Base-by-base conservation (phyloP, 768 basidiomycete species). In the Boletus sp. region DNA sequence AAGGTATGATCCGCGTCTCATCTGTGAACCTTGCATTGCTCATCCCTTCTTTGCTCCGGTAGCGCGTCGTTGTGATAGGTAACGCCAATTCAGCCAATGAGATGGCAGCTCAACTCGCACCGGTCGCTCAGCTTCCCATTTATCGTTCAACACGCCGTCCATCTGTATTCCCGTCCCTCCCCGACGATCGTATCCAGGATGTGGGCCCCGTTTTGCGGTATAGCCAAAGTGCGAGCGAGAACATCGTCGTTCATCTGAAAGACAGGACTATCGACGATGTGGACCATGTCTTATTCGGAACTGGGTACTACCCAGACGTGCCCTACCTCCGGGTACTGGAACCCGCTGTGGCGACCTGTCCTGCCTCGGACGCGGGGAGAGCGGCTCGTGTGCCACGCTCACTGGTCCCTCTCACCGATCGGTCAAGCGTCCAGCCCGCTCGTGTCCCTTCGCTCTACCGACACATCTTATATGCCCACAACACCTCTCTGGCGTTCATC, bases 11-110 rank as follows among this genome's bases (percentile, higher is more conserved):
- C 32, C 1, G 5, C 13, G 23, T 39, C 30, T 35, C 17, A 8
- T 9, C 35, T 3, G n/a, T n/a, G 17, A 8, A 14, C 14, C 13
- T 21, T 35, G 23, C 13, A 34, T 37, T 25, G 34, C 30, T 56
- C 8, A 44, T 11, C 14, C 15, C n/a, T 34, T 41, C 5, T 45
- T n/a, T 7, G 6, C 7, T 35, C 14, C 14, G 5, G 5, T 43
- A 82, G 81, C 73, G 74, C 17, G 70, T 75, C 21, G 69, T 80
- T 1, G 71, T 82, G 10, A 63, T 82, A 4, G 81, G 77, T 11
- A 81, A 81, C 23, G 81, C 77, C 19, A 79, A 81, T 47, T 81
- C 80, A 2, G 71, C 74, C 34, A 82, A 82, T 57, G 81, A 82
- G 46, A 77, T 82, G 37, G 77, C 77, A 1, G 74, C 76, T 1